Evolutionary conservation across 192 early-diverging fungal species (phyloP), one percentile per base, ranked within the genome.

Genomic region (Podila epicladia): DNA sequence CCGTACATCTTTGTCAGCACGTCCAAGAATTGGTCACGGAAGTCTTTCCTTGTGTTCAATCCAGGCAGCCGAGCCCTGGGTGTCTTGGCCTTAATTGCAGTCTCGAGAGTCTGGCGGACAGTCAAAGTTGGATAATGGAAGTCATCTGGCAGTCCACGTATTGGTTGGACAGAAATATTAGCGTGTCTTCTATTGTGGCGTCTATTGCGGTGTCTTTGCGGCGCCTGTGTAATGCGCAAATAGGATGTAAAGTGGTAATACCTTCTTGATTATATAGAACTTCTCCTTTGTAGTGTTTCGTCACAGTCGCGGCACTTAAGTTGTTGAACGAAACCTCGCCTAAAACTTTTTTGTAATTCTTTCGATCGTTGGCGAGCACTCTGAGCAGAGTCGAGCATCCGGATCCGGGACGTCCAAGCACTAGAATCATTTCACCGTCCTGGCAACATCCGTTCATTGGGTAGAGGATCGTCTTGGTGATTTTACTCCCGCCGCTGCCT

Each of bases 71-170:
- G 84, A 15, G 55, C 72, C 62, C 90, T 89, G 19, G 89, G 90
- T 41, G 84, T 91, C 72, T 91, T 91, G 84, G 87, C 92, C 67
- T 90, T 84, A 63, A 94, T 83, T 3, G 92, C 94, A 69, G 93
- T 93, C 38, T 91, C 84, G 11, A 94, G 85, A n/a, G 93, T 95
- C 74, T 93, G 87, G 38, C 89, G 87, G 26, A 93, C 90, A 5
- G 92, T 93, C 68, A 94, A 73, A n/a, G 91, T 92, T 20, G 93
- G 89, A 73, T 87, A 92, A 70, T 95, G 92, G 31, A 86, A 83
- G 67, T 94, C 93, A 72, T 92, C 91, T 69, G 29, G 53, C 9
- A 92, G 5, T 29, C 5, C 35, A 37, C 9, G 9, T 5, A 64
- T 17, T 32, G 48, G 45, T 33, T 31, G 7, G 29, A 31, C 4